Evolutionary conservation across 1,284 basidiomycete genomes (phyloP).

Genomic region (Fomitopsis palustris): DNA sequence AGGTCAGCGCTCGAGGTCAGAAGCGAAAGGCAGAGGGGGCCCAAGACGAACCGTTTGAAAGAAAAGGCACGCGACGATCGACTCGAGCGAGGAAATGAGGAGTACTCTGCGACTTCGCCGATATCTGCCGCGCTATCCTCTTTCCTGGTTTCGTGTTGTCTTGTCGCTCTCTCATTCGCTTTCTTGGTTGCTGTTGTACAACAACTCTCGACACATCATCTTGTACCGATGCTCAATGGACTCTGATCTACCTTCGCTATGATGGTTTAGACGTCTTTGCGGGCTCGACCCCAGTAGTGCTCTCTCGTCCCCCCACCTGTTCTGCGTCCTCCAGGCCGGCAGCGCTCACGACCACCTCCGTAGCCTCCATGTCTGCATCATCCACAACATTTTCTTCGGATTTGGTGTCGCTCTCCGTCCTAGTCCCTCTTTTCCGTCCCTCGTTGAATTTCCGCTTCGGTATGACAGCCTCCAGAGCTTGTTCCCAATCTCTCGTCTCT

Average conservation of each 20-base stretch:
- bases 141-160: background rate
- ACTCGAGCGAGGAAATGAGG: slow-evolving; percentile 18
- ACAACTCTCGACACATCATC: background rate
- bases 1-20: background rate
- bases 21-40: slow-evolving; percentile 19
- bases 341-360: slow-evolving; percentile 14
- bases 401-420: slow-evolving; percentile 13
- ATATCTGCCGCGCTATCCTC: background rate
- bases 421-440: slow-evolving; percentile 22
- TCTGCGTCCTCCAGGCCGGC: slow-evolving; percentile 18
- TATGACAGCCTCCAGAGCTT: slow-evolving; percentile 82
- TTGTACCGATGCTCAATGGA: background rate
- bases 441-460: slow-evolving; percentile 84
- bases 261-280: background rate
- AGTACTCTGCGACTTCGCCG: background rate
- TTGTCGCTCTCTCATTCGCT: background rate
- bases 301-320: background rate
- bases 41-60: slow-evolving; percentile 5
- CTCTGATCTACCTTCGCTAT: background rate
- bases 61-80: slow-evolving; percentile 9
- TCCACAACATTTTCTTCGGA: slow-evolving; percentile 11
- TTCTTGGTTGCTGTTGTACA: background rate
- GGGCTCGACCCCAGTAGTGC: background rate
- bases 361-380: slow-evolving; percentile 6
- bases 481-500: slow-evolving; percentile 79